Evolutionary conservation across 306 rosid species (phyloP).

Genomic region (Pyrus bretschneideri): DNA sequence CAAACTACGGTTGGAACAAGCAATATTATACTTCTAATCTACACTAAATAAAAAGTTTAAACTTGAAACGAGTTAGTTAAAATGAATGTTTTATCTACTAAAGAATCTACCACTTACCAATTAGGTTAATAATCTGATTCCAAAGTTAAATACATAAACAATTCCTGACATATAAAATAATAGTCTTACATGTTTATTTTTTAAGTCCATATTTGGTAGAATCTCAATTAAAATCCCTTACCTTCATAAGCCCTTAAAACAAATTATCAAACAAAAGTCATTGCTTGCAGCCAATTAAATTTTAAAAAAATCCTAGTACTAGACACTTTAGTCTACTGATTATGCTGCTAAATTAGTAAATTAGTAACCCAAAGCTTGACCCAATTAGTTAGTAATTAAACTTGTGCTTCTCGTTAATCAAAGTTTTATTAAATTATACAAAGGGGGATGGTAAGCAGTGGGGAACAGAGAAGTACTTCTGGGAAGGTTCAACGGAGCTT

Average conservation of each 20-base stretch:
- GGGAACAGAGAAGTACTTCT: slow-evolving; percentile 25
- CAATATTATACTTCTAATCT: no score
- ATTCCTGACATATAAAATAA: neutral
- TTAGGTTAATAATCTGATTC: neutral
- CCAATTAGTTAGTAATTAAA: neutral
- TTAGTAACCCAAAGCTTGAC: neutral
- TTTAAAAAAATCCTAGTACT: neutral
- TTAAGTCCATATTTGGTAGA: neutral
- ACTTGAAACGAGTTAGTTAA: no score
- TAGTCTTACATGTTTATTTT: neutral
- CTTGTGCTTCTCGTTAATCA: neutral
- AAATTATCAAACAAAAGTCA: neutral
- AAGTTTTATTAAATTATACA: neutral
- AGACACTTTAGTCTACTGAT: neutral
- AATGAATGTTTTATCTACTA: no score
- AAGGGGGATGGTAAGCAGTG: slow-evolving; percentile 3
- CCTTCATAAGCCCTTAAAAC: neutral
- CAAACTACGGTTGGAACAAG: no score
- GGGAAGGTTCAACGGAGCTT: slow-evolving; percentile 5
- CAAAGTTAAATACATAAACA: no score
- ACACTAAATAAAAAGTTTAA: no score
- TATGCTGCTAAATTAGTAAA: neutral
- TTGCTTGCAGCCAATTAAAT: neutral
- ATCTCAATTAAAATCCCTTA: neutral
- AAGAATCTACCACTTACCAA: neutral